These are phyloP conservation scores for Odontarrhena argentea DNA, from an alignment of 345 rosid genomes.

Conservation along the genomic window DNA sequence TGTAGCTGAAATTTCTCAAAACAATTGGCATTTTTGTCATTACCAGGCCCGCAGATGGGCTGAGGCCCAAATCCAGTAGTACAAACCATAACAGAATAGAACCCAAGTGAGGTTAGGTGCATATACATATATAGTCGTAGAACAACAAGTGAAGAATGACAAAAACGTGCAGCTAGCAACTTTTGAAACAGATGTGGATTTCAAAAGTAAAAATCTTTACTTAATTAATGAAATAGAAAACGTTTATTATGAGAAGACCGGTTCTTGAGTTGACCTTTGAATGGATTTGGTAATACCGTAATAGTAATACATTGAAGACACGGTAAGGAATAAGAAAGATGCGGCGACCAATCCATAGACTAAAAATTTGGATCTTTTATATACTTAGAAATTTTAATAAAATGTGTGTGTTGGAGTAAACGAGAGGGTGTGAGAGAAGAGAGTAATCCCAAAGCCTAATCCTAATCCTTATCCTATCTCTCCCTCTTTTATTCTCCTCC, in stretches of 20 bases:
- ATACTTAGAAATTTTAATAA: slow-evolving; percentile 11
- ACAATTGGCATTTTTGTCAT: no score
- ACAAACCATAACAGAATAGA: no score
- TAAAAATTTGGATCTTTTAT: background rate
- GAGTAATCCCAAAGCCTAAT: slow-evolving; percentile 67
- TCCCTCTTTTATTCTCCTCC: slow-evolving; percentile 13
- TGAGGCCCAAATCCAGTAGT: no score
- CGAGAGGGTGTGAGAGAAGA: slow-evolving; percentile 10
- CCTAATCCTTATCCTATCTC: slow-evolving; percentile 63
- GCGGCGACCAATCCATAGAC: slow-evolving; percentile 32
- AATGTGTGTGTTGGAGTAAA: background rate
- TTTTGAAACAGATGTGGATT: background rate
- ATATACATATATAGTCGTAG: background rate
- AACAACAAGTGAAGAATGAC: slow-evolving; percentile 7
- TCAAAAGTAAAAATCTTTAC: background rate
- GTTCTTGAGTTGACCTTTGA: no score
- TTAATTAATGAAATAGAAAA: background rate
- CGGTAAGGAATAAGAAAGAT: background rate
- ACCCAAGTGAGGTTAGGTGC: no score
- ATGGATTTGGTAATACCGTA: no score
- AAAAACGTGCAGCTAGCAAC: slow-evolving; percentile 12
- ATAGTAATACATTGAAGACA: background rate
- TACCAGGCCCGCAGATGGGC: no score
- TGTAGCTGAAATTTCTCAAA: no score
- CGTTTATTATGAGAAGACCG: background rate